Evolutionary conservation across 306 rosid species (phyloP), one percentile per base, ranked within the genome.

Genomic region (Quercus dentata): DNA sequence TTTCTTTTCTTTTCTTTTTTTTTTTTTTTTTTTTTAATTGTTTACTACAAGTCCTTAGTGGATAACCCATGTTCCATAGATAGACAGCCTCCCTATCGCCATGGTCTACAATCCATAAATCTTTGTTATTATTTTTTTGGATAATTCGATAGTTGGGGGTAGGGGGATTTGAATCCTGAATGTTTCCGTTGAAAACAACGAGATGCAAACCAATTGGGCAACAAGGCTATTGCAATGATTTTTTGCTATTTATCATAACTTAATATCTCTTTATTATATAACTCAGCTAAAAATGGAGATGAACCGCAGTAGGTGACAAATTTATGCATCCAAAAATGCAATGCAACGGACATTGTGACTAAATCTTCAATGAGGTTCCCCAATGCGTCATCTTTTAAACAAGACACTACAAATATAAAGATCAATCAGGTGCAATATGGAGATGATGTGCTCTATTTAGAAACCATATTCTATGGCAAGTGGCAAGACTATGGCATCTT

Each of bases 401-500:
- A 46, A 46, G 52, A 46, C 52, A 2, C 14, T 6, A 58, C 64
- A 3, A 67, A 67, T 18, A 67, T 15, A 33, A 23, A 19, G 27
- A 67, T 18, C 52, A 67, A 33, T 33, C 49, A 33, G 15, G 72
- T 31, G 72, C 27, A 33, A 67, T 9, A 35, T 7, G 52, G 72
- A 33, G 44, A 35, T 35, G 27, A 67, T 25, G 51, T 18, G 4
- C 15, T 31, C 51, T 31, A n/a, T 67, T 35, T 67, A 33, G 51
- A 67, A 67, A 33, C 25, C n/a, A 33, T 33, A 35, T 67, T 27
- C 70, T 3, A 15, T 6, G 51, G 15, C 12, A 79, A 23, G 25
- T 67, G 31, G 46, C 18, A 38, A 38, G 17, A 64, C 56, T 77
- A 73, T 62, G 74, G 41, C 28, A 69, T 69, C 69, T 71, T 76